phyloP scores from a whole-genome alignment of 1,284 basidiomycete genomes.

The Ceratobasidium sp. region DNA sequence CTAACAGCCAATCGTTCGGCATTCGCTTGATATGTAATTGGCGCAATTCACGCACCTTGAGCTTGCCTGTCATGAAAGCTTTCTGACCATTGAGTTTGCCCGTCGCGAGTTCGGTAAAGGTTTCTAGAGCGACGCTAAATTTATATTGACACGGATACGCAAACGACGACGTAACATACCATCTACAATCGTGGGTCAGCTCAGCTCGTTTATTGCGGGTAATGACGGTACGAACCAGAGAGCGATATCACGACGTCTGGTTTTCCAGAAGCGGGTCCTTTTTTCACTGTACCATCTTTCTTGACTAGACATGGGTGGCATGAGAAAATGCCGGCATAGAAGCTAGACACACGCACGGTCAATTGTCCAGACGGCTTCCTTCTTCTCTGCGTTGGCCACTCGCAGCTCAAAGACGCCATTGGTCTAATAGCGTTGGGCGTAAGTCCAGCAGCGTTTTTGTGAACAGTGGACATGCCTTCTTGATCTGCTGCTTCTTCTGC shows the following conservation, averaged over 20 bases:
- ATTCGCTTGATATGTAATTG: neutral
- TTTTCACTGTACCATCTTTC: conserved; percentile 83
- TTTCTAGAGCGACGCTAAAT: conserved; percentile 56
- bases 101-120: conserved; percentile 70
- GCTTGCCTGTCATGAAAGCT: conserved; percentile 92
- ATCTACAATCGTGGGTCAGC: conserved; percentile 17
- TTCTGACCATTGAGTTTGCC: conserved; percentile 91
- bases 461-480: conserved; percentile 69
- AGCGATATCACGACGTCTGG: conserved; percentile 82
- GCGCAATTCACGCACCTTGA: conserved; percentile 59
- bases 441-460: neutral
- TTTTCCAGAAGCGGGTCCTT: conserved; percentile 76
- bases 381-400: conserved; percentile 80
- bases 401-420: conserved; percentile 93
- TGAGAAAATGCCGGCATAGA: neutral
- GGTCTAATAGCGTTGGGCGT: conserved; percentile 63
- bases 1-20: conserved; percentile 53
- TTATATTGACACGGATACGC: neutral
- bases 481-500: conserved; percentile 83
- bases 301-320: conserved; percentile 66
- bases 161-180: conserved; percentile 1
- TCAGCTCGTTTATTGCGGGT: neutral
- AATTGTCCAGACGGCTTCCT: conserved; percentile 90
- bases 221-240: conserved; percentile 56
- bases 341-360: conserved; percentile 60